A percentile compares a stretch with the other conserved stretches of the same genome.
Conservation (phyloP, 2,329 filamentous ascomycete species). For the Aspergillus novoparasiticus region DNA sequence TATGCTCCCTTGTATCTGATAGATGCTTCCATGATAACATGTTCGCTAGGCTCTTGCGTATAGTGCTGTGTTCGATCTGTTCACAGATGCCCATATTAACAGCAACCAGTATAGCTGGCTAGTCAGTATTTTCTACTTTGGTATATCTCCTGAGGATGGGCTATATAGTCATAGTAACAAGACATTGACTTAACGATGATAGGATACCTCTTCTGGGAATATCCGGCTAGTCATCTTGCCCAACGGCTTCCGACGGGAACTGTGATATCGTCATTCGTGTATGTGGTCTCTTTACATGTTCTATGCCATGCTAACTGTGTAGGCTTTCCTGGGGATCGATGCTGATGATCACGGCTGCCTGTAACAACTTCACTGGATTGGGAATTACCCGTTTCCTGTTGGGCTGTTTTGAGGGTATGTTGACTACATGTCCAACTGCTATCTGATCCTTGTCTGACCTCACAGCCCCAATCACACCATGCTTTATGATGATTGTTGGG, state of each 20-base stretch:
- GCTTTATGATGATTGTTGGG: conserved; percentile 54
- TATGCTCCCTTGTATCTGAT: background rate
- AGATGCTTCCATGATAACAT: background rate
- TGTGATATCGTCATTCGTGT: conserved; percentile 20
- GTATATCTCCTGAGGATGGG: background rate
- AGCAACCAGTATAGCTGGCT: conserved; percentile 54
- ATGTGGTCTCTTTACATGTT: background rate
- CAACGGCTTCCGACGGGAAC: conserved; percentile 29
- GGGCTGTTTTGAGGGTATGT: conserved; percentile 46
- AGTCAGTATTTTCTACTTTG: conserved; percentile 61
- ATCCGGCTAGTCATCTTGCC: conserved; percentile 42
- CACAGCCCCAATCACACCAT: conserved; percentile 49
- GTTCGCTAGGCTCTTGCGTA: conserved; percentile 55
- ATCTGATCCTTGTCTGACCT: background rate
- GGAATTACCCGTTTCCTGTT: conserved; percentile 50
- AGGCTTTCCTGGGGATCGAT: conserved; percentile 47
- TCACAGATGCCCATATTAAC: conserved; percentile 51
- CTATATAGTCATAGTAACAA: too few relatives aligned
- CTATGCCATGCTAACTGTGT: background rate
- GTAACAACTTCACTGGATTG: conserved; percentile 46
- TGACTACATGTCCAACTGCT: background rate
- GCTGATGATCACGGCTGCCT: conserved; percentile 48
- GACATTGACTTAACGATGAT: background rate
- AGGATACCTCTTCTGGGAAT: conserved; percentile 47
- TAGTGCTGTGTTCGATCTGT: conserved; percentile 59